A percentile compares a stretch with the other conserved stretches of the same genome.
phyloP scores from a whole-genome alignment of 1,139 yeast genomes.

The Taphrina confusa region DNA sequence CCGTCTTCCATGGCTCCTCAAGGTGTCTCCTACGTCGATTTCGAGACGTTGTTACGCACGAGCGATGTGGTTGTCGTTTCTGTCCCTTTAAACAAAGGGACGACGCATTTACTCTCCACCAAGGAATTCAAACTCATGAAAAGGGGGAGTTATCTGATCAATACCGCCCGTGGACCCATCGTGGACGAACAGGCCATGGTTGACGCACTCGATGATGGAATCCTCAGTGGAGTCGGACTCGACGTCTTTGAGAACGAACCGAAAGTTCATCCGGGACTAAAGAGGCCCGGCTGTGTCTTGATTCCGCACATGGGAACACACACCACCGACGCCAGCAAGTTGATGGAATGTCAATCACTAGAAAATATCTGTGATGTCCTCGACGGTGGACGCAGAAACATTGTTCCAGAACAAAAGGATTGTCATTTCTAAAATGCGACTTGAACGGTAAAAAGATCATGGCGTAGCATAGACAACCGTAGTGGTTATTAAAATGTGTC shows the following conservation, averaged over 20 bases:
- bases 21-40: constrained; percentile 55
- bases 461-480: too few relatives aligned
- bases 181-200: constrained; percentile 64
- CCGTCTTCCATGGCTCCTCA: constrained; percentile 55
- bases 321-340: constrained; percentile 57
- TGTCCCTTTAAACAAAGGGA: constrained; percentile 61
- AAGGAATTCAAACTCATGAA: constrained; percentile 61
- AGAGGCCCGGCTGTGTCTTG: constrained; percentile 42
- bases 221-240: constrained; percentile 68
- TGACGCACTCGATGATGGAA: constrained; percentile 62
- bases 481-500: too few relatives aligned
- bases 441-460: too few relatives aligned
- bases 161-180: constrained; percentile 73
- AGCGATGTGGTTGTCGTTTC: constrained; percentile 64
- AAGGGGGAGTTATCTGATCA: constrained; percentile 62
- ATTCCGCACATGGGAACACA: constrained; percentile 82
- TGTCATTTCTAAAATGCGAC: constrained; percentile 16
- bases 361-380: constrained; percentile 45
- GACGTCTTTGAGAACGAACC: constrained; percentile 74
- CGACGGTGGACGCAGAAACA: constrained; percentile 15
- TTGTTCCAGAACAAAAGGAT: constrained; percentile 28
- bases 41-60: constrained; percentile 57
- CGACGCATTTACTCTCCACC: constrained; percentile 60
- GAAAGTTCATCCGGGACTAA: constrained; percentile 11
- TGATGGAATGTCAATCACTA: constrained; percentile 60